Conservation (phyloP, 306 rosid genomes). For the Quillaja saponaria region DNA sequence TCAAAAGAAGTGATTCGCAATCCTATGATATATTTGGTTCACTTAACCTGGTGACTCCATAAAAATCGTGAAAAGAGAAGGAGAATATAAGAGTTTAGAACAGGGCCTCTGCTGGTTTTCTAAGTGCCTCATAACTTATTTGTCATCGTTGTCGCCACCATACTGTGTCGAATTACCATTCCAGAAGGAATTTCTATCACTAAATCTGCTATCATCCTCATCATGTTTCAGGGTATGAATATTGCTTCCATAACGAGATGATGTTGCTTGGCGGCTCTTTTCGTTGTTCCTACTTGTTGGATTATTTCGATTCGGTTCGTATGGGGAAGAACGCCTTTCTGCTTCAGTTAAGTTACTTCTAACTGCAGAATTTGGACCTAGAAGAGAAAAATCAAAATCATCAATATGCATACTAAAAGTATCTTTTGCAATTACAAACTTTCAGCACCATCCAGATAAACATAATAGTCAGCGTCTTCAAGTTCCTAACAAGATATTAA, state of each 20-base stretch:
- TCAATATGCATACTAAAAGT: too few relatives aligned
- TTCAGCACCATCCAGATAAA: too few relatives aligned
- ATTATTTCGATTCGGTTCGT: constrained; percentile 24
- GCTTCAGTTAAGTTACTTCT: constrained; percentile 16
- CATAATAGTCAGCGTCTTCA: too few relatives aligned
- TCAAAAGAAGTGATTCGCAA: too few relatives aligned
- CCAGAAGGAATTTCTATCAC: constrained; percentile 52
- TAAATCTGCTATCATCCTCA: constrained; percentile 51
- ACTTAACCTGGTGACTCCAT: too few relatives aligned
- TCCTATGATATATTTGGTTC: too few relatives aligned
- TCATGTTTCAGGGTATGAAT: constrained; percentile 53
- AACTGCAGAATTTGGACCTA: constrained; percentile 38
- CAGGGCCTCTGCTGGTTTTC: too few relatives aligned
- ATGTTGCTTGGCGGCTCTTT: constrained; percentile 16
- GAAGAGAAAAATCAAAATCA: not conserved
- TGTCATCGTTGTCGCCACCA: constrained; percentile 44
- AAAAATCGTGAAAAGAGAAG: too few relatives aligned
- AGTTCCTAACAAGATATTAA: too few relatives aligned
- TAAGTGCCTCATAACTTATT: constrained; percentile 27
- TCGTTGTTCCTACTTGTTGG: constrained; percentile 24
- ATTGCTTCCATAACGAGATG: constrained; percentile 48
- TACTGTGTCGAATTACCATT: constrained; percentile 68
- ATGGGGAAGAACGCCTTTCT: constrained; percentile 7
- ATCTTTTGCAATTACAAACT: too few relatives aligned
- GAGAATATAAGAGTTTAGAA: too few relatives aligned